Conservation (phyloP, 2,329 filamentous ascomycete genomes). For the Fusarium setosum region DNA sequence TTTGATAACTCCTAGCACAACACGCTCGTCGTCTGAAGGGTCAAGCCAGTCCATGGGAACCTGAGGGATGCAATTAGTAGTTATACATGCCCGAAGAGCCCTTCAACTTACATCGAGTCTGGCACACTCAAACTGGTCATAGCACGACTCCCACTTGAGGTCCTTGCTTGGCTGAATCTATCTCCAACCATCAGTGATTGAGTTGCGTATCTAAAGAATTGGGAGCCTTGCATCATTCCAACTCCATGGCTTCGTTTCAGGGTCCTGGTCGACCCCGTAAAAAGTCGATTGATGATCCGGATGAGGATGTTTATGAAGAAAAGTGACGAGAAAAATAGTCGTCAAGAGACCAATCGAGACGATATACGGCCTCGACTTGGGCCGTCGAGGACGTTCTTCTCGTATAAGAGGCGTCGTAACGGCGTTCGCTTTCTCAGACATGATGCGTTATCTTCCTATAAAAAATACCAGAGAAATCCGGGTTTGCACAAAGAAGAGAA, state of each 20-base stretch:
- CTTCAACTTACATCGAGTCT: conserved; percentile 46
- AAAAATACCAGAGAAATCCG: background rate
- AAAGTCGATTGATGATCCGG: no score
- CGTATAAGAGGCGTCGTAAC: conserved; percentile 29
- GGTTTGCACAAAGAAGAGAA: background rate
- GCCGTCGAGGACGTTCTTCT: conserved; percentile 7
- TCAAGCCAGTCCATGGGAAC: conserved; percentile 51
- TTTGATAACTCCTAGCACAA: conserved; percentile 47
- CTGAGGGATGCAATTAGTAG: conserved; percentile 27
- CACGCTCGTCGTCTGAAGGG: conserved; percentile 41
- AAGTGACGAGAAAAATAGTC: conserved; percentile 28
- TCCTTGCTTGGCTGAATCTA: conserved; percentile 50
- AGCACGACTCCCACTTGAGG: conserved; percentile 48
- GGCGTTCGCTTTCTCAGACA: conserved; percentile 29
- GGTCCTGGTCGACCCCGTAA: background rate
- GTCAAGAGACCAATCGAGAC: conserved; percentile 33
- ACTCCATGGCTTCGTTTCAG: conserved; percentile 35
- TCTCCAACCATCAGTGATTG: background rate
- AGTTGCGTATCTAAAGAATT: background rate
- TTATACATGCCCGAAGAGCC: background rate
- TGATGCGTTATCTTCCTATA: no score
- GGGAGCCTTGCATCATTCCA: conserved; percentile 38
- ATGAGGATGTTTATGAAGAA: conserved; percentile 35
- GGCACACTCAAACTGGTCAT: conserved; percentile 47
- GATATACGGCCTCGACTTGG: background rate